Conservation (phyloP, 202 grass and related monocot genomes). For the Saccharum hybrid region DNA sequence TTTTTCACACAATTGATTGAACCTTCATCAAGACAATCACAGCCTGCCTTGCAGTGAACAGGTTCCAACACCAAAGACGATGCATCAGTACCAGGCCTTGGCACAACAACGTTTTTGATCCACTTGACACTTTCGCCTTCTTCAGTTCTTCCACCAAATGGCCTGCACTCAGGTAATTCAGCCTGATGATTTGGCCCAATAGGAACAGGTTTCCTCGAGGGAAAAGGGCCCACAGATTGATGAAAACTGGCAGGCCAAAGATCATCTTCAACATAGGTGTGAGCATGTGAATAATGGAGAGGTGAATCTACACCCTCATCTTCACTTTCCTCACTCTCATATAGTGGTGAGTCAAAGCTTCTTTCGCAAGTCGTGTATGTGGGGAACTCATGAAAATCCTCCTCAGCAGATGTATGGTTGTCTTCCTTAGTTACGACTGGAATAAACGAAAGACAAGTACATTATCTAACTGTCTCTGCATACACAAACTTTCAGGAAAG, state of each 20-base stretch:
- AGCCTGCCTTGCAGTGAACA: conserved; percentile 50
- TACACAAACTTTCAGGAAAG: not conserved
- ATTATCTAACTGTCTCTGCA: conserved; percentile 28
- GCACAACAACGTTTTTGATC: conserved; percentile 54
- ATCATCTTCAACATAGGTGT: conserved; percentile 51
- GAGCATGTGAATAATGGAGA: conserved; percentile 37
- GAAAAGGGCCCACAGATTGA: conserved; percentile 49
- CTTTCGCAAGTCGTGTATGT: conserved; percentile 37
- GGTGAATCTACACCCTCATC: conserved; percentile 59
- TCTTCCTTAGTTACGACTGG: conserved; percentile 37
- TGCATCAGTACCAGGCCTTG: conserved; percentile 49
- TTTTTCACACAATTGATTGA: conserved; percentile 78
- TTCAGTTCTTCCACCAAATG: conserved; percentile 34
- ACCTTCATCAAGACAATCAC: conserved; percentile 66
- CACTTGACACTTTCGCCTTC: conserved; percentile 63
- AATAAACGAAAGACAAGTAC: conserved; percentile 24
- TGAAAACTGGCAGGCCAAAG: conserved; percentile 50
- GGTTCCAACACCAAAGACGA: conserved; percentile 36
- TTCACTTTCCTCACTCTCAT: conserved; percentile 48
- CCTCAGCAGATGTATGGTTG: conserved; percentile 19
- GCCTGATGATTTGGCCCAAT: conserved; percentile 79
- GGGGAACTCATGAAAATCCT: conserved; percentile 35
- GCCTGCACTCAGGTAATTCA: conserved; percentile 66
- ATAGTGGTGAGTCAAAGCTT: conserved; percentile 30
- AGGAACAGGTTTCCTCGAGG: conserved; percentile 56